Evolutionary conservation across 108 stramenopile species (phyloP).

Genomic region (Stephanodiscus minutulus): DNA sequence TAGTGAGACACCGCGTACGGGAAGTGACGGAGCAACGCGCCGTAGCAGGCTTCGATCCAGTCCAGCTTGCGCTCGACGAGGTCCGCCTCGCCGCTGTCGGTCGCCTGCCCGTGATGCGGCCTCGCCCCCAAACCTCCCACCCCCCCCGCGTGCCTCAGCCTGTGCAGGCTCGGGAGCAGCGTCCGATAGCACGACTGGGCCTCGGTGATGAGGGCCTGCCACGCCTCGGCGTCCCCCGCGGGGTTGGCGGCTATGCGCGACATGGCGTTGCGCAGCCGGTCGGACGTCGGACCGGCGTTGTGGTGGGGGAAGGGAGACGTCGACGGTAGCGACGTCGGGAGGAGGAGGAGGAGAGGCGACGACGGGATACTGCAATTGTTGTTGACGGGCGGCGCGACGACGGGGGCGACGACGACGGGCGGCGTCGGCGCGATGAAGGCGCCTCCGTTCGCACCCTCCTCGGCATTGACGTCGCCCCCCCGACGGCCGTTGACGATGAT

Average conservation of each 20-base stretch:
- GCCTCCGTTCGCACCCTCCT: conserved; percentile 1
- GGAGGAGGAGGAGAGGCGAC: conserved; percentile 47
- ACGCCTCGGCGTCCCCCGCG: conserved; percentile 77
- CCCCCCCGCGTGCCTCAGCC: conserved; percentile 8
- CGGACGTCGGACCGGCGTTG: conserved; percentile 66
- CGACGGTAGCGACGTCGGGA: conserved; percentile 24
- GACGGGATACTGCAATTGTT: conserved; percentile 31
- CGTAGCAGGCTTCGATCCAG: conserved; percentile 81
- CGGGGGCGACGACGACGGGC: conserved; percentile 14
- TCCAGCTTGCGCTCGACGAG: conserved; percentile 65
- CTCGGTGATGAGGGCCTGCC: conserved; percentile 82
- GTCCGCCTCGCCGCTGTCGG: conserved; percentile 50
- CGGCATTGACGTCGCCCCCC: not conserved
- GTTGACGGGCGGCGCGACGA: conserved; percentile 31
- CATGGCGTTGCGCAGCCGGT: conserved; percentile 82
- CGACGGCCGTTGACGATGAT: conserved; percentile 2
- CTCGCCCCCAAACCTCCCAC: not conserved
- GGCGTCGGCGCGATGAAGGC: not conserved
- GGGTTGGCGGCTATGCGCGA: conserved; percentile 69
- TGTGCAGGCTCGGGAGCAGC: conserved; percentile 30
- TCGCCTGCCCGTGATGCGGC: not conserved
- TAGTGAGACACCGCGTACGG: conserved; percentile 63
- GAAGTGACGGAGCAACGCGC: conserved; percentile 71
- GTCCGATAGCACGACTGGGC: conserved; percentile 62
- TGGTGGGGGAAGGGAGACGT: conserved; percentile 82